These are phyloP conservation scores for Sclerotinia glacialis DNA, from an alignment of 2,329 filamentous ascomycete species.

Conservation along the genomic window DNA sequence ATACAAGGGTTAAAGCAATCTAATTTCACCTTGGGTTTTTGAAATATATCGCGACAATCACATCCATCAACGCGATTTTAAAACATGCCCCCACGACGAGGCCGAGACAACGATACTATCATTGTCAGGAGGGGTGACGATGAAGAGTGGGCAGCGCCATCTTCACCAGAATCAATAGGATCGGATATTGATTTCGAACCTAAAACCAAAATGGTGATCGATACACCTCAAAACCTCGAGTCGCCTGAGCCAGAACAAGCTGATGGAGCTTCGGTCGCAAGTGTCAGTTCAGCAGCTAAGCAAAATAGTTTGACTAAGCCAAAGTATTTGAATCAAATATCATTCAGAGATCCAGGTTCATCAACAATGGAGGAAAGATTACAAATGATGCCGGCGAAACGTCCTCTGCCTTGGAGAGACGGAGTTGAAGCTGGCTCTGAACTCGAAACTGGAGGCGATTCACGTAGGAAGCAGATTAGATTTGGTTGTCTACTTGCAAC, in stretches of 20 bases:
- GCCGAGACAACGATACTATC: constrained; percentile 30
- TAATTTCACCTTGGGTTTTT: constrained; percentile 20
- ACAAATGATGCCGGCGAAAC: constrained; percentile 36
- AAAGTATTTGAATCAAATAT: constrained; percentile 21
- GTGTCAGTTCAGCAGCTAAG: constrained; percentile 4
- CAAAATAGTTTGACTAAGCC: constrained; percentile 5
- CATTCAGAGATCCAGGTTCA: constrained; percentile 14
- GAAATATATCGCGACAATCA: constrained; percentile 21
- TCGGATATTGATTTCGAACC: constrained; percentile 22
- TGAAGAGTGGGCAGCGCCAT: constrained; percentile 27
- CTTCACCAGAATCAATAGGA: constrained; percentile 31
- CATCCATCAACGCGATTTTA: constrained; percentile 7
- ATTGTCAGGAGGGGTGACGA: constrained; percentile 35
- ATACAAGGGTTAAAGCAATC: constrained; percentile 19
- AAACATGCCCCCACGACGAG: constrained; percentile 19
- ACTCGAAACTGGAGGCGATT: constrained; percentile 38
- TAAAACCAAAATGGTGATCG: constrained; percentile 23
- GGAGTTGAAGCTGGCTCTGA: constrained; percentile 37
- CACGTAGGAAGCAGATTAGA: constrained; percentile 38
- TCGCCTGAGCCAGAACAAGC: constrained; percentile 30
- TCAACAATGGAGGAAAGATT: constrained; percentile 38
- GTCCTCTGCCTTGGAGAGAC: constrained; percentile 36
- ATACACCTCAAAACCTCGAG: constrained; percentile 33
- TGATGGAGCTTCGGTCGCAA: neutral
- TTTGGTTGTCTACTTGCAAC: constrained; percentile 39